Evolutionary conservation across 1,139 yeast genomes (phyloP), one percentile per base, ranked within the genome.

Genomic region (Yamadazyma atlantica): DNA sequence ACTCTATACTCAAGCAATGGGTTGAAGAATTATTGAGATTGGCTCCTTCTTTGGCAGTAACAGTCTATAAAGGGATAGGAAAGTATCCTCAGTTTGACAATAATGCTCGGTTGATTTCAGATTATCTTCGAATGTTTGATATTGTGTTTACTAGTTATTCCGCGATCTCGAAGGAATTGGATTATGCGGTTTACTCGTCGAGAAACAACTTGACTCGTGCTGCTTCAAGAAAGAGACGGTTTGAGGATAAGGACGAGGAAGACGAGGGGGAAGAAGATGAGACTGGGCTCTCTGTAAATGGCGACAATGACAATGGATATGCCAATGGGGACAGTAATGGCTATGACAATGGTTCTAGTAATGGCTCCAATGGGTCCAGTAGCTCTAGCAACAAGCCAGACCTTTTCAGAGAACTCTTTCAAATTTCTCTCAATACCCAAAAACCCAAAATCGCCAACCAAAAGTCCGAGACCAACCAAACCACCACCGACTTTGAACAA

Each of bases 1-100:
- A 79, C 29, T 78, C 96, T 0, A 87, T 92, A 41, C 60, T 86
- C 18, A 68, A 75, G 32, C 97, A 92, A 56, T 92, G 97, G 97
- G 69, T 74, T 1, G 79, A 79, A 15, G 97, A 90, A 60, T 69
- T 89, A 6, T 56, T 63, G 2, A 62, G 67, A 28, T 78, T 85
- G 39, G 82, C 89, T 0, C 72, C 79, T 0, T 64, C 74, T 29
- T 57, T 82, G 32, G 75, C 72, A 7, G 77, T 85, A 0, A 74
- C 79, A 30, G 69, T 79, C 7, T 88, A 88, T 56, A 62, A 68
- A 32, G 96, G 96, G 0, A 65, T 78, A 23, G 69, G 69, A 14
- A 69, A 67, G 29, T 73, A 76, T 33, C 78, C 82, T 0, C 55
- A 59, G 8, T 63, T 73, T 19, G 60, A 55, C 45, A 64, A 67